Conservation (phyloP, 2,329 filamentous ascomycete genomes). For the Colletotrichum caudatum region DNA sequence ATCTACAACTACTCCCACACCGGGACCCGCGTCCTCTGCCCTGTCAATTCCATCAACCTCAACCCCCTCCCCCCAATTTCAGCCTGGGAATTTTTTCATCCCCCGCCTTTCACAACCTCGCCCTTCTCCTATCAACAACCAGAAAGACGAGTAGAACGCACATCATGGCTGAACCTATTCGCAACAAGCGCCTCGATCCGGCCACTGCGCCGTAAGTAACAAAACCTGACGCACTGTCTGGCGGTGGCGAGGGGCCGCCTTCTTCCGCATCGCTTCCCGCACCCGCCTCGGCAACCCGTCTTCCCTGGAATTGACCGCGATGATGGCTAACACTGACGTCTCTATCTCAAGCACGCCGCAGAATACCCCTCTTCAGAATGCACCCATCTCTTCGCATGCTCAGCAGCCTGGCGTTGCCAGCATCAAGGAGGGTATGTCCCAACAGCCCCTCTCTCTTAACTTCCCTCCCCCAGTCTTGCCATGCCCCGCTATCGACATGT, state of each 20-base stretch:
- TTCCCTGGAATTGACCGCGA: conserved; percentile 1
- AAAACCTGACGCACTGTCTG: conserved; percentile 33
- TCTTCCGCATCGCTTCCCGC: conserved; percentile 39
- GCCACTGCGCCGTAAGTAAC: conserved; percentile 69
- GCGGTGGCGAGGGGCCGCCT: conserved; percentile 30
- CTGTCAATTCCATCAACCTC: conserved; percentile 27
- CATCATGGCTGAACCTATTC: conserved; percentile 73
- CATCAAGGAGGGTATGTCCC: conserved; percentile 92
- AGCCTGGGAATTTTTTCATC: conserved; percentile 22
- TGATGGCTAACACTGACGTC: conserved; percentile 42
- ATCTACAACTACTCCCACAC: conserved; percentile 37
- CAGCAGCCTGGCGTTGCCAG: conserved; percentile 94
- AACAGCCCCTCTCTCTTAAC: conserved; percentile 43
- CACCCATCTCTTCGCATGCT: conserved; percentile 96
- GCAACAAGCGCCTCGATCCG: conserved; percentile 70
- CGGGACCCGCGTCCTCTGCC: conserved; percentile 26
- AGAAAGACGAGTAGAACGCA: conserved; percentile 36
- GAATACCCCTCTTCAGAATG: conserved; percentile 95
- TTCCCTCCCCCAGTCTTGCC: background rate
- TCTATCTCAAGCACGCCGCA: conserved; percentile 82
- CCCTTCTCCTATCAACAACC: conserved; percentile 24
- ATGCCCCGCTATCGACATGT: conserved; percentile 39
- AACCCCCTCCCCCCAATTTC: conserved; percentile 7
- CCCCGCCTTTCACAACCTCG: conserved; percentile 7
- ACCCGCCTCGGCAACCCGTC: background rate